phyloP scores from a whole-genome alignment of 2,329 filamentous ascomycete genomes.

The Penicillium sp. region DNA sequence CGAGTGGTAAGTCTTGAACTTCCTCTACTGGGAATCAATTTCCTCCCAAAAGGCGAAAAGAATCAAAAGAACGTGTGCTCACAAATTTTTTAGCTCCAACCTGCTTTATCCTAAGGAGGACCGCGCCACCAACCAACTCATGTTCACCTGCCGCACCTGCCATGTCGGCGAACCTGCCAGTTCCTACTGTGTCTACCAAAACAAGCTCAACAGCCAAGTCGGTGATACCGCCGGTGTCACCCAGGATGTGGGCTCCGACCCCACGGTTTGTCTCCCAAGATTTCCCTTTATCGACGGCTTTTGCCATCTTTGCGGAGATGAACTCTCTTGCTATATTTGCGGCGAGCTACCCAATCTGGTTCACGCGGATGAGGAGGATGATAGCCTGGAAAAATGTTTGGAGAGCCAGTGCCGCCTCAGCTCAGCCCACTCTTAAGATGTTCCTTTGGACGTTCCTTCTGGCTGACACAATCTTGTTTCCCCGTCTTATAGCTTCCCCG shows the following conservation, averaged over 20 bases:
- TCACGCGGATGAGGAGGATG: conserved; percentile 16
- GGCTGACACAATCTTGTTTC: conserved; percentile 32
- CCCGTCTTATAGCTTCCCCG: conserved; percentile 73
- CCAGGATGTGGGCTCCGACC: conserved; percentile 94
- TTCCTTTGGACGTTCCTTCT: conserved; percentile 9
- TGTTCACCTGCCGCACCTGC: conserved; percentile 96
- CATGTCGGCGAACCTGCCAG: conserved; percentile 84
- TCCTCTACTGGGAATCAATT: conserved; percentile 11
- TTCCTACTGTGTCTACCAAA: conserved; percentile 92
- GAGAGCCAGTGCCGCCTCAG: conserved; percentile 1
- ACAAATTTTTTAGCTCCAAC: conserved; percentile 67
- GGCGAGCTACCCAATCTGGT: conserved; percentile 36
- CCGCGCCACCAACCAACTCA: conserved; percentile 74
- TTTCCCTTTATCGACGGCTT: conserved; percentile 31
- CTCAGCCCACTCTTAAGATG: conserved; percentile 9
- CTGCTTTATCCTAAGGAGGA: conserved; percentile 98
- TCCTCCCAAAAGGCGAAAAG: neutral
- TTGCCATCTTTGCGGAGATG: conserved; percentile 61
- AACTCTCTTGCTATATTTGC: conserved; percentile 57
- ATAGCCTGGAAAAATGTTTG: neutral
- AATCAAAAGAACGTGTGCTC: neutral
- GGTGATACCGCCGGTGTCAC: conserved; percentile 97
- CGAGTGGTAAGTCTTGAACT: conserved; percentile 67
- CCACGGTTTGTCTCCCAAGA: conserved; percentile 79
- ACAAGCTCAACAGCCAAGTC: conserved; percentile 85